phyloP scores from a whole-genome alignment of 2,329 filamentous ascomycete genomes.

The Stylonectria norvegica region DNA sequence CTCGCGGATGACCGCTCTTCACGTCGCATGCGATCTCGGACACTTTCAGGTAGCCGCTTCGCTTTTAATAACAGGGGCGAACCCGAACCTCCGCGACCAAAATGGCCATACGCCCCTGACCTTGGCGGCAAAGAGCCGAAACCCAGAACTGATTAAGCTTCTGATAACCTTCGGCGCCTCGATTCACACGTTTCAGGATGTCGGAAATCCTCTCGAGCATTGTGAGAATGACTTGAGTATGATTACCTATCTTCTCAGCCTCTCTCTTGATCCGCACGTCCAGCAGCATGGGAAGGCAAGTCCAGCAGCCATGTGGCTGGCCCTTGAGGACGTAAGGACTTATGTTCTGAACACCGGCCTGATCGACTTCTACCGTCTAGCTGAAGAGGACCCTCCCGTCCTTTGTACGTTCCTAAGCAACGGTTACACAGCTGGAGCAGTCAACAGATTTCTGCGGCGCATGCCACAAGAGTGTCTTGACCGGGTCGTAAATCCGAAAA shows the following conservation, averaged over 20 bases:
- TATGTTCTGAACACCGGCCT: slow-evolving; percentile 16
- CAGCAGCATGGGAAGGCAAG: not conserved
- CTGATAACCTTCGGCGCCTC: slow-evolving; percentile 16
- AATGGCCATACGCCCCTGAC: slow-evolving; percentile 9
- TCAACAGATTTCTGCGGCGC: slow-evolving; percentile 17
- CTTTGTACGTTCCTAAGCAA: slow-evolving; percentile 2
- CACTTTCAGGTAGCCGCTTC: slow-evolving; percentile 1
- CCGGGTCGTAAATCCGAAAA: slow-evolving; percentile 12
- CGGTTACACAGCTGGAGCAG: not conserved
- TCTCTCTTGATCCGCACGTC: slow-evolving; percentile 13
- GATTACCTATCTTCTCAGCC: no score
- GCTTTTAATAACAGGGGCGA: slow-evolving; percentile 18
- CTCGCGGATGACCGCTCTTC: slow-evolving; percentile 10
- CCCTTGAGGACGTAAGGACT: no score
- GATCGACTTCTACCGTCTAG: slow-evolving; percentile 18
- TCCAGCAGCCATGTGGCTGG: no score
- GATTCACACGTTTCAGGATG: no score
- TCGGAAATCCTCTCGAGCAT: no score
- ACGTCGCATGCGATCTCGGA: slow-evolving; percentile 5
- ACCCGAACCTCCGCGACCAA: slow-evolving; percentile 12
- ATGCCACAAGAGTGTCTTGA: slow-evolving; percentile 11
- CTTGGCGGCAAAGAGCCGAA: slow-evolving; percentile 6
- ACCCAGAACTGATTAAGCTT: not conserved
- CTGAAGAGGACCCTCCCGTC: slow-evolving; percentile 12
- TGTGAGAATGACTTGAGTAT: no score